These are phyloP conservation scores for Coleophoma cylindrospora DNA, from an alignment of 2,329 filamentous ascomycete genomes.

Conservation along the genomic window DNA sequence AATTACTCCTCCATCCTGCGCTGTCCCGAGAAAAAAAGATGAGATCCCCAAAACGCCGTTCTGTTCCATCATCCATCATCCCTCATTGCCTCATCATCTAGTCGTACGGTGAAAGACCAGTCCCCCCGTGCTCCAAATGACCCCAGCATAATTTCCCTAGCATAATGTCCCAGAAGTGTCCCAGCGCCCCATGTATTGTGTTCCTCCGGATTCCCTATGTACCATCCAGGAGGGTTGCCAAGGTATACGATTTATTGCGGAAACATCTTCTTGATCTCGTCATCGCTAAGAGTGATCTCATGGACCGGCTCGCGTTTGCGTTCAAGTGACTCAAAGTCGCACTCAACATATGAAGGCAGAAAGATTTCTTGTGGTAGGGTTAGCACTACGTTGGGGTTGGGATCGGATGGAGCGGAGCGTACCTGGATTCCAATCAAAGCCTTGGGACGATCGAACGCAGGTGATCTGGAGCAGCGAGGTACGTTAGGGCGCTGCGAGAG, in stretches of 20 bases:
- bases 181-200: constrained; percentile 16
- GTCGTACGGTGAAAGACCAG: too few species aligned
- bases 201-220: too few species aligned
- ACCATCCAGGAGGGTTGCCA: too few species aligned
- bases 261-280: constrained; percentile 66
- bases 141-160: neutral
- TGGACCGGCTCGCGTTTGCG: constrained; percentile 71
- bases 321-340: constrained; percentile 70
- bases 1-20: too few species aligned
- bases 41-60: too few species aligned
- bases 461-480: constrained; percentile 52
- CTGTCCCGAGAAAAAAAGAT: too few species aligned
- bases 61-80: too few species aligned
- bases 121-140: too few species aligned
- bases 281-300: constrained; percentile 73
- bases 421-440: constrained; percentile 81
- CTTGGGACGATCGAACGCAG: constrained; percentile 74
- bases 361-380: constrained; percentile 59
- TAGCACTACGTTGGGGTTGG: constrained; percentile 1
- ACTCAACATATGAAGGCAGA: constrained; percentile 71
- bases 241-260: constrained; percentile 42
- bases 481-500: too few species aligned
- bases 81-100: too few species aligned
- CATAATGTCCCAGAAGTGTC: neutral
- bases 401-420: constrained; percentile 15